These are phyloP conservation scores for Leccinum solheimii DNA, from an alignment of 1,284 basidiomycete genomes.

Conservation along the genomic window DNA sequence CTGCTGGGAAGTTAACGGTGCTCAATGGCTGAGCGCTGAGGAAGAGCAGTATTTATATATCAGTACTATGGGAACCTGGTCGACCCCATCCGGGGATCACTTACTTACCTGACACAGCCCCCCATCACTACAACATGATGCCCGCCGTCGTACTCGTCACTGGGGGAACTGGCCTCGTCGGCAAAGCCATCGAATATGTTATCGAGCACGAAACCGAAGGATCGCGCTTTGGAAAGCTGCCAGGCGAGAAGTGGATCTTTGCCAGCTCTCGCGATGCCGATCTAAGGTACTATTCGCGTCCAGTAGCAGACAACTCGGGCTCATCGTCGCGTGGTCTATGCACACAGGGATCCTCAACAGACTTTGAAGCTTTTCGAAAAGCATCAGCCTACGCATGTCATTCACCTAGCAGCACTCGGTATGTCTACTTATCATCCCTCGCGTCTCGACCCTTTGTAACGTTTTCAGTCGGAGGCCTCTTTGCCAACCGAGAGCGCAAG, in stretches of 20 bases:
- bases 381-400: constrained; percentile 88
- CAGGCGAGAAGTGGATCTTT: constrained; percentile 85
- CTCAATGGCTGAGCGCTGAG: constrained; percentile 2
- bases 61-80: constrained; percentile 15
- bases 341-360: constrained; percentile 58
- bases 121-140: constrained; percentile 29
- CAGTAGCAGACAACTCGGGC: not conserved
- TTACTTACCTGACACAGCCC: not conserved
- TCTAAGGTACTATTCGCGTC: constrained; percentile 51
- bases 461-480: constrained; percentile 77
- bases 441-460: constrained; percentile 7
- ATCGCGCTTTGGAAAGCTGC: constrained; percentile 72
- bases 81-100: not conserved
- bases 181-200: constrained; percentile 75
- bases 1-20: constrained; percentile 9
- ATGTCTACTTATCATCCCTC: constrained; percentile 23
- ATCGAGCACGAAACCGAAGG: constrained; percentile 76
- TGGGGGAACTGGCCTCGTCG: constrained; percentile 85
- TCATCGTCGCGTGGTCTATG: not conserved
- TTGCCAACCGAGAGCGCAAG: constrained; percentile 91
- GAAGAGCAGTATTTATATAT: constrained; percentile 3
- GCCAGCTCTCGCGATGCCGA: constrained; percentile 74
- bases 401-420: constrained; percentile 87
- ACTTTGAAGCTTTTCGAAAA: constrained; percentile 76
- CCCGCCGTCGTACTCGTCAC: constrained; percentile 71